Evolutionary conservation across 2,329 filamentous ascomycete genomes (phyloP), one percentile per base, ranked within the genome.

Genomic region (Pseudogymnoascus sp.): DNA sequence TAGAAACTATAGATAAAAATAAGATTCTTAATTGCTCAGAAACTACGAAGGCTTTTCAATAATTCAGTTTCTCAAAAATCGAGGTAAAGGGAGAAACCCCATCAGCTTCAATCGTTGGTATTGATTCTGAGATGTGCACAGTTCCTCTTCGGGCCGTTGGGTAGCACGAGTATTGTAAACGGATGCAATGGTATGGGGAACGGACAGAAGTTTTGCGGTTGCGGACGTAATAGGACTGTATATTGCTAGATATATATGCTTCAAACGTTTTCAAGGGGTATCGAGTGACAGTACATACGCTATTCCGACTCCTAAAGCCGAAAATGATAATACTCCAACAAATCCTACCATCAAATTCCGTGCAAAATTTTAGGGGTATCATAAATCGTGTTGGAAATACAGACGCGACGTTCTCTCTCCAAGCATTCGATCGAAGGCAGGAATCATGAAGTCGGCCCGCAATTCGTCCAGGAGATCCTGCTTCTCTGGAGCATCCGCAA

Each of bases 261-360:
- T 55, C 49, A 55, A 33, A 33, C 45, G 23, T 33, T 33, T 33
- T 22, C 8, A 55, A 55, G 28, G 45, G 49, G 28, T 55, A 55
- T 55, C 49, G 25, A 33, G 49, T 33, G 49, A 55, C 49, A 35
- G 49, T 33, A 55, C 11, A 55, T 55, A 55, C 49, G 49, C 49
- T 9, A 55, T 33, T 55, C 49, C 28, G 28, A 33, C 49, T 33
- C 28, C 28, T 22, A 16, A 52, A 33, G n/a, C n/a, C 9, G 9
- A 5, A 19, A 55, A 33, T 35, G 25, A 55, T 55, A 55, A 22
- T 33, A 33, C 49, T 33, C 49, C 5, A 55, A 14, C 49, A 55
- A 55, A 55, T 22, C n/a, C 25, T 55, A 19, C n/a, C 28, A 33
- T 19, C 19, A 14, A 5, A 33, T 16, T 55, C 28, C 49, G 49